phyloP scores from a whole-genome alignment of 768 basidiomycete species.

The Brasilioporus rufonigricans region DNA sequence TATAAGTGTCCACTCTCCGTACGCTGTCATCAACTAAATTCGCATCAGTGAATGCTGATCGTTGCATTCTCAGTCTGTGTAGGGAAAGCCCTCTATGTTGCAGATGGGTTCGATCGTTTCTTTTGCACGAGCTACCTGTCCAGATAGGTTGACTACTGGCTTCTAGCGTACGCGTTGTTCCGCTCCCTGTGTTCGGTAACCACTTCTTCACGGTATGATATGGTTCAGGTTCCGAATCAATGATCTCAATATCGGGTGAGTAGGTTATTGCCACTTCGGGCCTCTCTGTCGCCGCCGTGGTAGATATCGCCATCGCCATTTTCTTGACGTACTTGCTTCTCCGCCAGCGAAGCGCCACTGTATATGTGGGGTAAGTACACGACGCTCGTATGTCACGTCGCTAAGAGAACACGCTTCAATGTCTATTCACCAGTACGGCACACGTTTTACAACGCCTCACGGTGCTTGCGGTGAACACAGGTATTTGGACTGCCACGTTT shows the following conservation, averaged over 20 bases:
- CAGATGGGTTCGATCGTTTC: conserved; percentile 10
- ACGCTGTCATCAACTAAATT: not conserved
- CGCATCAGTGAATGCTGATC: not conserved
- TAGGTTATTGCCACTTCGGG: not conserved
- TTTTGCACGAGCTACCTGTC: not conserved
- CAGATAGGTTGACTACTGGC: too few relatives aligned
- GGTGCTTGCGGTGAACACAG: not conserved
- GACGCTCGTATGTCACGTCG: too few relatives aligned
- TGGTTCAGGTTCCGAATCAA: not conserved
- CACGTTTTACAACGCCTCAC: not conserved
- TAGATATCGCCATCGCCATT: conserved; percentile 7
- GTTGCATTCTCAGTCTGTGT: conserved; percentile 1
- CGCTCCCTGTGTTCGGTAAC: not conserved
- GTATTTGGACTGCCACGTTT: not conserved
- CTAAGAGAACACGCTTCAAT: not conserved
- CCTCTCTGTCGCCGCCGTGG: not conserved
- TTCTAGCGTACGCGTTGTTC: not conserved
- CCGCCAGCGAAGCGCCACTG: not conserved
- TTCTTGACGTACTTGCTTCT: conserved; percentile 8
- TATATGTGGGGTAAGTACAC: not conserved
- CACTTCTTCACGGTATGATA: not conserved
- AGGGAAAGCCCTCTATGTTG: not conserved
- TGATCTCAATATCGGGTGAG: not conserved
- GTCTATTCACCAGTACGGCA: not conserved
- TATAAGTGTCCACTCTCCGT: not conserved